Evolutionary conservation across 768 basidiomycete species (phyloP).

Genomic region (Udeniomyces megalosporus): DNA sequence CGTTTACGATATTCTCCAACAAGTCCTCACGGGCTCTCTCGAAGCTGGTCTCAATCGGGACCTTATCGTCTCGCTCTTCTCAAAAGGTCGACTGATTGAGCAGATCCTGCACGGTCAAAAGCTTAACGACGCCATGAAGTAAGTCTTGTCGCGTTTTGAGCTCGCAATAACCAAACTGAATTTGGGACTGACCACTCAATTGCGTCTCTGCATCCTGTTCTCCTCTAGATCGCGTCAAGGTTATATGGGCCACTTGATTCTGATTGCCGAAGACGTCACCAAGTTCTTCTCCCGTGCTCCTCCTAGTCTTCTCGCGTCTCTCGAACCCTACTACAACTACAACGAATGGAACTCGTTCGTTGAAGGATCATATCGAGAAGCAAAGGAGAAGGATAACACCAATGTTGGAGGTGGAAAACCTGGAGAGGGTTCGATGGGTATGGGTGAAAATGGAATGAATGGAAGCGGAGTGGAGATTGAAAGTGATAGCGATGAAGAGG

Average conservation of each 20-base stretch:
- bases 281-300: constrained; percentile 78
- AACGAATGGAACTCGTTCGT: constrained; percentile 83
- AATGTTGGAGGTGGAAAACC: constrained; percentile 51
- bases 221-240: constrained; percentile 40
- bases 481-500: constrained; percentile 17
- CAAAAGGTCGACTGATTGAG: constrained; percentile 66
- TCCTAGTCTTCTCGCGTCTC: constrained; percentile 48
- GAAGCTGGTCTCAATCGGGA: constrained; percentile 66
- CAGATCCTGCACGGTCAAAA: constrained; percentile 75
- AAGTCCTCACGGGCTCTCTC: constrained; percentile 75
- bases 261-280: constrained; percentile 89
- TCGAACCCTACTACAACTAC: constrained; percentile 54
- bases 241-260: constrained; percentile 91
- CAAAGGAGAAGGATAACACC: constrained; percentile 61
- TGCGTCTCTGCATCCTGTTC: neutral
- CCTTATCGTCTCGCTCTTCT: constrained; percentile 65
- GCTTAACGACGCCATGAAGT: constrained; percentile 42
- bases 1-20: constrained; percentile 89
- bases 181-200: too few species aligned
- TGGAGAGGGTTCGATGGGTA: constrained; percentile 21
- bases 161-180: too few species aligned
- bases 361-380: constrained; percentile 64
- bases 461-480: constrained; percentile 4
- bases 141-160: neutral
- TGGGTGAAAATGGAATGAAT: neutral